Evolutionary conservation across 768 basidiomycete species (phyloP), one percentile per base, ranked within the genome.

Genomic region (Termitomyces sp.): DNA sequence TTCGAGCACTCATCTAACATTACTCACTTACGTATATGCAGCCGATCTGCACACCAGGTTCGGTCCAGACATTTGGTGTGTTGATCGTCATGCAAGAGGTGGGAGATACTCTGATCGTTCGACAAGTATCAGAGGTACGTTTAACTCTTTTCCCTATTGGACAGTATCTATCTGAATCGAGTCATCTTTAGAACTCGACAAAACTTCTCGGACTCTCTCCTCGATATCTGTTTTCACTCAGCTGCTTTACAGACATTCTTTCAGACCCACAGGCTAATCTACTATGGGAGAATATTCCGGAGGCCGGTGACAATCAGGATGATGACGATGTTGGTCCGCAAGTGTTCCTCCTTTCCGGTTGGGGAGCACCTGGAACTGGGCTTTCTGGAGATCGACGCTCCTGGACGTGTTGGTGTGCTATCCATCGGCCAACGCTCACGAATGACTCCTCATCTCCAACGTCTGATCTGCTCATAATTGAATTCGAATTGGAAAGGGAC

Each of bases 41-140:
- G 85, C 91, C 91, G 0, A 94, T 94, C 47, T 82, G 85, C 0
- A 84, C 86, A 0, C 91, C 90, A 12, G 91, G 91, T 3, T 85
- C 90, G 1, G 80, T 92, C 1, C 91, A 94, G 72, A 85, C 83
- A 0, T 94, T 87, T 63, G 91, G 90, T n/a, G 85, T 92, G 0
- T 76, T 92, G 3, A 79, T 93, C 49, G 88, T 80, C 1, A 71
- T 91, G 0, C 83, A 87, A 57, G 82, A 88, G 61, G 67, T 79
- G 17, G 73, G 78, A 8, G 81, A 86, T 23, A 71, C 73, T 3
- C 70, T 91, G 12, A 61, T 78, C 7, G 88, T 93, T 37, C 78
- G 84, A 12, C 91, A 92, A 64, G 88, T 89, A 0, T 92, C 90
- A 28, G 91, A 91, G 76, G 89, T 88, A 66, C 54, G 72, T 61